phyloP scores from a whole-genome alignment of 139 green algal genomes.

The Picochlorum sp. region DNA sequence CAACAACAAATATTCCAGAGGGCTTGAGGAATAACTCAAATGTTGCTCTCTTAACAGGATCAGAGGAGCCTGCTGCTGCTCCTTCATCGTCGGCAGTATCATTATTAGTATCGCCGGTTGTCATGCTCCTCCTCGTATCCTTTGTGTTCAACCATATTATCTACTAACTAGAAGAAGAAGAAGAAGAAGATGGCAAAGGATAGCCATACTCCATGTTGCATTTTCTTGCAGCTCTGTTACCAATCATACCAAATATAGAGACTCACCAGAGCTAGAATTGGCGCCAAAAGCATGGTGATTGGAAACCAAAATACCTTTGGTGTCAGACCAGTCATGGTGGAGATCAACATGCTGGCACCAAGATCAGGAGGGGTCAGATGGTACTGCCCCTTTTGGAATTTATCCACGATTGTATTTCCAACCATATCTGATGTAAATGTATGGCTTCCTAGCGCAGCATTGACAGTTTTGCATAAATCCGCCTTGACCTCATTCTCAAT shows the following conservation, averaged over 20 bases:
- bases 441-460: constrained; percentile 26
- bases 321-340: constrained; percentile 23
- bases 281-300: constrained; percentile 11
- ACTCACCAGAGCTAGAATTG: constrained; percentile 11
- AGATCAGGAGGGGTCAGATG: constrained; percentile 50
- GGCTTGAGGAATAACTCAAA: not conserved
- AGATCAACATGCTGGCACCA: constrained; percentile 37
- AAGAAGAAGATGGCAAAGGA: not conserved
- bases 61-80: not conserved
- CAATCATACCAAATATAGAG: constrained; percentile 9
- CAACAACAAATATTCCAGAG: constrained; percentile 2
- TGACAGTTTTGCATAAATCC: constrained; percentile 38
- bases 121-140: not conserved
- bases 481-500: constrained; percentile 63
- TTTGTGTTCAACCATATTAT: not conserved
- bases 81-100: not conserved
- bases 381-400: constrained; percentile 41
- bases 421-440: constrained; percentile 50
- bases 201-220: constrained; percentile 13
- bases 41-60: not conserved
- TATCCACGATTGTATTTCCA: constrained; percentile 31
- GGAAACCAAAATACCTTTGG: constrained; percentile 12
- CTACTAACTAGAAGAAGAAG: not conserved
- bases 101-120: not conserved
- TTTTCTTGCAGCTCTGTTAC: constrained; percentile 10